Conservation (phyloP, 768 basidiomycete genomes). For the Amanita pallidorosea region DNA sequence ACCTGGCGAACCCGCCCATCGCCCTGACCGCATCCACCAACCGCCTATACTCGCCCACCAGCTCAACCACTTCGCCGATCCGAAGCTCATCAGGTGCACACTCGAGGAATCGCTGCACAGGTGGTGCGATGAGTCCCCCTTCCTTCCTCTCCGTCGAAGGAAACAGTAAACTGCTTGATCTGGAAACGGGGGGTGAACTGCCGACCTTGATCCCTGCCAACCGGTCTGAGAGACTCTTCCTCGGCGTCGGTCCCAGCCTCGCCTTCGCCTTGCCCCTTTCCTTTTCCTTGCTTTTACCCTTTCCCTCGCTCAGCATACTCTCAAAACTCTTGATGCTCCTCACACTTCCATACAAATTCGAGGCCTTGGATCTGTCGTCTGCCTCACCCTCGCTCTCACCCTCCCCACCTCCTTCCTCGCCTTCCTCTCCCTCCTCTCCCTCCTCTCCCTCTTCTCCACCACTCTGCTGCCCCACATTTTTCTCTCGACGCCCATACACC, state of each 20-base stretch:
- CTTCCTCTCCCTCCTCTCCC: conserved; percentile 21
- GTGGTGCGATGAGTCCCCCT: conserved; percentile 36
- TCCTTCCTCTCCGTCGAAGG: background rate
- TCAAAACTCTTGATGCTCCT: conserved; percentile 81
- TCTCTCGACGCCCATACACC: conserved; percentile 10
- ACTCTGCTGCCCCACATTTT: conserved; percentile 23
- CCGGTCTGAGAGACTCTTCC: conserved; percentile 75
- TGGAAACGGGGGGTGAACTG: conserved; percentile 16
- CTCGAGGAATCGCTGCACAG: conserved; percentile 60
- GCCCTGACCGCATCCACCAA: conserved; percentile 59
- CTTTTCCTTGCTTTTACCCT: too few relatives aligned
- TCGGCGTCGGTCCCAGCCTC: conserved; percentile 15
- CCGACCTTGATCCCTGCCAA: conserved; percentile 47
- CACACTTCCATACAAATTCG: conserved; percentile 25
- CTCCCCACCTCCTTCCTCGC: conserved; percentile 16
- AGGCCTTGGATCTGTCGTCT: conserved; percentile 25
- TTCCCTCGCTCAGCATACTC: conserved; percentile 62
- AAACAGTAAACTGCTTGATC: conserved; percentile 12
- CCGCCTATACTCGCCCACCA: conserved; percentile 74
- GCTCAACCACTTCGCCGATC: conserved; percentile 68
- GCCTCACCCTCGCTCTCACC: conserved; percentile 18
- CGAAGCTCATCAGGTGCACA: conserved; percentile 67
- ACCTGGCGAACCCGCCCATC: conserved; percentile 44
- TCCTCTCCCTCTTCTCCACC: conserved; percentile 28
- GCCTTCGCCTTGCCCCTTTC: conserved; percentile 9